These are phyloP conservation scores for Metschnikowia dekortorum DNA, from an alignment of 805 yeast genomes.

Conservation along the genomic window DNA sequence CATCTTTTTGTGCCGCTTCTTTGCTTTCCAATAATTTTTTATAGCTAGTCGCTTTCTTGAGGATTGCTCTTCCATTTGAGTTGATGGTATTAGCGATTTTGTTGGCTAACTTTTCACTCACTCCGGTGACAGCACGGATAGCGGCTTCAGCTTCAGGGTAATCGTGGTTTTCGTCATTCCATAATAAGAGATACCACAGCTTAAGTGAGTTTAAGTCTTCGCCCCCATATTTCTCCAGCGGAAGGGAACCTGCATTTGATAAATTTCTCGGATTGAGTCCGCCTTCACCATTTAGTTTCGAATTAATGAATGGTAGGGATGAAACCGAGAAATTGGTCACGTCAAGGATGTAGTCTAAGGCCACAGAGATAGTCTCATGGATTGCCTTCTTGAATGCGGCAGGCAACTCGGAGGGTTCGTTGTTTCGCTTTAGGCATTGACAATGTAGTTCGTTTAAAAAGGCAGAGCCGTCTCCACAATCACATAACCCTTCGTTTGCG, in stretches of 20 bases:
- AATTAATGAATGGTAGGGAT: slow-evolving; percentile 39
- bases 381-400: slow-evolving; percentile 18
- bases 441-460: slow-evolving; percentile 55
- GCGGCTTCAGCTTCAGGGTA: slow-evolving; percentile 51
- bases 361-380: slow-evolving; percentile 25
- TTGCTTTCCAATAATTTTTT: slow-evolving; percentile 28
- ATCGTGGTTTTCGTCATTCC: slow-evolving; percentile 77
- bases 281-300: slow-evolving; percentile 23
- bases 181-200: slow-evolving; percentile 49
- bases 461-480: slow-evolving; percentile 68
- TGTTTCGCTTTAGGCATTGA: slow-evolving; percentile 26
- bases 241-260: slow-evolving; percentile 32
- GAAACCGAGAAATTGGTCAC: slow-evolving; percentile 36
- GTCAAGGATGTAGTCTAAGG: slow-evolving; percentile 42
- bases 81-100: slow-evolving; percentile 44
- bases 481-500: slow-evolving; percentile 54
- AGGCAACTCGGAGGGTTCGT: slow-evolving; percentile 5
- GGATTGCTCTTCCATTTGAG: slow-evolving; percentile 44
- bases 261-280: slow-evolving; percentile 21
- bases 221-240: slow-evolving; percentile 28
- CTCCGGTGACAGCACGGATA: slow-evolving; percentile 32
- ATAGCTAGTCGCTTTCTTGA: slow-evolving; percentile 30
- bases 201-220: slow-evolving; percentile 30
- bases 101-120: slow-evolving; percentile 24
- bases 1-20: slow-evolving; percentile 40